A percentile compares a stretch with the other conserved stretches of the same genome.
These are phyloP conservation scores for Debaryomyces prosopidis DNA, from an alignment of 805 yeast genomes.

Conservation along the genomic window DNA sequence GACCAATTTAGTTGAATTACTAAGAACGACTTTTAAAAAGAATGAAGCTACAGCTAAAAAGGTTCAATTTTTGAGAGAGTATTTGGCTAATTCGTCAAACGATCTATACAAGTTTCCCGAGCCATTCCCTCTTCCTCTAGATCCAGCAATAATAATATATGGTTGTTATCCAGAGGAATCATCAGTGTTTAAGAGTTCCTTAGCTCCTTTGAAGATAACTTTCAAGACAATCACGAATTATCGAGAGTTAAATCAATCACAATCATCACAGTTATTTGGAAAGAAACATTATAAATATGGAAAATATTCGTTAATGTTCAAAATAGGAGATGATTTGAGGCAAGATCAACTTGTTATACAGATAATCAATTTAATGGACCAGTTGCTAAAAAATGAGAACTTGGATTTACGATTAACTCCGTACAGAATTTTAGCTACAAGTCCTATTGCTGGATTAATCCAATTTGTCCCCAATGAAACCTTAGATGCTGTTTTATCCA, in stretches of 20 bases:
- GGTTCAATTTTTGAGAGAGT: slow-evolving; percentile 63
- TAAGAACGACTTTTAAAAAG: slow-evolving; percentile 51
- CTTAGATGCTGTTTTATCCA: slow-evolving; percentile 68
- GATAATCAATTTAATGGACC: slow-evolving; percentile 88
- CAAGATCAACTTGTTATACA: slow-evolving; percentile 98
- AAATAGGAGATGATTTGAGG: slow-evolving; percentile 91
- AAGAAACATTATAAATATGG: slow-evolving; percentile 32
- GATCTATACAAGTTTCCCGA: slow-evolving; percentile 45
- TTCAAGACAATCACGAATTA: slow-evolving; percentile 54
- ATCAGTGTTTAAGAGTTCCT: slow-evolving; percentile 85
- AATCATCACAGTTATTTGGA: slow-evolving; percentile 35
- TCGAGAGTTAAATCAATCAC: slow-evolving; percentile 8
- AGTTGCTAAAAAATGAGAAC: slow-evolving; percentile 81
- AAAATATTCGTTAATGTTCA: slow-evolving; percentile 82
- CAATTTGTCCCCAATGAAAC: slow-evolving; percentile 96
- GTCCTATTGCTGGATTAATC: slow-evolving; percentile 87
- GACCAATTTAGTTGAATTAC: slow-evolving; percentile 60
- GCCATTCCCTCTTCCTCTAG: slow-evolving; percentile 75
- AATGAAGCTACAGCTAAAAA: slow-evolving; percentile 81
- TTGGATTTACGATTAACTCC: slow-evolving; percentile 87
- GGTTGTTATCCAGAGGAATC: slow-evolving; percentile 81
- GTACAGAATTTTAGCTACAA: slow-evolving; percentile 86
- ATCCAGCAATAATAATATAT: slow-evolving; percentile 71
- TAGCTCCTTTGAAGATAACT: slow-evolving; percentile 83
- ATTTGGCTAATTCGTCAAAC: slow-evolving; percentile 48